A percentile compares a stretch with the other conserved stretches of the same genome.
phyloP scores from a whole-genome alignment of 345 rosid genomes.

The Clausena lansium region DNA sequence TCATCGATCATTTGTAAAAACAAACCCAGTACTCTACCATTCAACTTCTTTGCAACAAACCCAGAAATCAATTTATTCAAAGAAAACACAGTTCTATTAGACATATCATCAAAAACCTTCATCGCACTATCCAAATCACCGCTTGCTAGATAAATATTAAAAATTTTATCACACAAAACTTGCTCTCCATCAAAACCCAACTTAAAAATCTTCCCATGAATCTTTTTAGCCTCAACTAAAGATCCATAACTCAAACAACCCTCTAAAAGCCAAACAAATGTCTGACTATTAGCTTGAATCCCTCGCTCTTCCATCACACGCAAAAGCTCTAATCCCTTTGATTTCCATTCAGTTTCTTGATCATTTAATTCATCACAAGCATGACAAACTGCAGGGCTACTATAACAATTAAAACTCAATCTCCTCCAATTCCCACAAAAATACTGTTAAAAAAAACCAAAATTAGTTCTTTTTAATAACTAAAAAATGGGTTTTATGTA shows the following conservation, averaged over 20 bases:
- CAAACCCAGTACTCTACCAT: conserved; percentile 29
- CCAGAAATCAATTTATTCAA: conserved; percentile 58
- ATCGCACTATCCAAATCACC: conserved; percentile 44
- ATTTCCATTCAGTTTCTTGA: conserved; percentile 25
- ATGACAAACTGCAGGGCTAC: conserved; percentile 24
- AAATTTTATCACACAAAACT: conserved; percentile 40
- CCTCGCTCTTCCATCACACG: conserved; percentile 43
- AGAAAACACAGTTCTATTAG: conserved; percentile 38
- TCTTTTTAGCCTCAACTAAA: conserved; percentile 44
- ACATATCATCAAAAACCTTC: conserved; percentile 70
- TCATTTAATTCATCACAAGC: conserved; percentile 30
- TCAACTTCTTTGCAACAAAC: conserved; percentile 38
- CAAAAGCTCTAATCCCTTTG: conserved; percentile 26
- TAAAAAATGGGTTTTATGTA: not conserved
- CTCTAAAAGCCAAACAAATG: conserved; percentile 57
- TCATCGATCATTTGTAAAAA: conserved; percentile 47
- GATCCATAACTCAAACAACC: conserved; percentile 43
- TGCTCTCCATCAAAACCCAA: conserved; percentile 47
- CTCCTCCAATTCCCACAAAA: conserved; percentile 31
- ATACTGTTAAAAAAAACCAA: conserved; percentile 21
- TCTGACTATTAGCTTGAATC: conserved; percentile 46
- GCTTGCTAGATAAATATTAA: conserved; percentile 41
- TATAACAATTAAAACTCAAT: conserved; percentile 22
- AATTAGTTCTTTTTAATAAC: not conserved
- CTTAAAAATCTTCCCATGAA: conserved; percentile 61